These are phyloP conservation scores for Calonectria pauciramosa DNA, from an alignment of 2,329 filamentous ascomycete species.

Conservation along the genomic window DNA sequence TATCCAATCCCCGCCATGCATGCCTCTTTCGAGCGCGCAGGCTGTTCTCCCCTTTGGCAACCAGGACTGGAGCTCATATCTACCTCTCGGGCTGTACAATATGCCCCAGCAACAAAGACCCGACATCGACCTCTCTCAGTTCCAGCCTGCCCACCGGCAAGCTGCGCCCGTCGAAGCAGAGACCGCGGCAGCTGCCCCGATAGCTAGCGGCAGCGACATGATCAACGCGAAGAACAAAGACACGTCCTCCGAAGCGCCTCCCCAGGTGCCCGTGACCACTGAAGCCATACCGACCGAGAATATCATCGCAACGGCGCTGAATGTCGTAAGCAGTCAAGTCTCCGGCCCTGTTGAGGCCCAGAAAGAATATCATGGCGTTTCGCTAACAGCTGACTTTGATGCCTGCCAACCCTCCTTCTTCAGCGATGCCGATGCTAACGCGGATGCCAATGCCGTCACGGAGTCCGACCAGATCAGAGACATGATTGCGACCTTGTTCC, in stretches of 20 bases:
- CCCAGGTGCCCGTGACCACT: neutral
- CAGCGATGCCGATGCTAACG: neutral
- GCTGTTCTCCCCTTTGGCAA: neutral
- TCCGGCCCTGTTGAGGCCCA: neutral
- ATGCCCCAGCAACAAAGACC: neutral
- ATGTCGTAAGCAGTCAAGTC: slow-evolving; percentile 23
- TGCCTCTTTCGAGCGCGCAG: neutral
- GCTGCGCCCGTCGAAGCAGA: neutral
- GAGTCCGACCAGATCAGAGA: neutral
- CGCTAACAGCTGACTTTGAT: slow-evolving; percentile 22
- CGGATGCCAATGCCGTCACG: neutral
- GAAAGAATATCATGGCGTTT: neutral
- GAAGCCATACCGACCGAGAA: neutral
- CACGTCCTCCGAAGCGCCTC: neutral
- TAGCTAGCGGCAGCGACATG: neutral
- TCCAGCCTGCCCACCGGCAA: neutral
- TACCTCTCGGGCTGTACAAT: neutral
- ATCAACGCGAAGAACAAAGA: neutral
- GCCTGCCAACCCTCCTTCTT: neutral
- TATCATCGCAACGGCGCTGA: neutral
- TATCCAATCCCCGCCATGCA: neutral
- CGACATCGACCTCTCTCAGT: neutral
- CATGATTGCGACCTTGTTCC: neutral
- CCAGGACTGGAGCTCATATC: neutral
- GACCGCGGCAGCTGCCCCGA: neutral